Conservation (phyloP, 2,329 filamentous ascomycete species). For the Microsporum canis region DNA sequence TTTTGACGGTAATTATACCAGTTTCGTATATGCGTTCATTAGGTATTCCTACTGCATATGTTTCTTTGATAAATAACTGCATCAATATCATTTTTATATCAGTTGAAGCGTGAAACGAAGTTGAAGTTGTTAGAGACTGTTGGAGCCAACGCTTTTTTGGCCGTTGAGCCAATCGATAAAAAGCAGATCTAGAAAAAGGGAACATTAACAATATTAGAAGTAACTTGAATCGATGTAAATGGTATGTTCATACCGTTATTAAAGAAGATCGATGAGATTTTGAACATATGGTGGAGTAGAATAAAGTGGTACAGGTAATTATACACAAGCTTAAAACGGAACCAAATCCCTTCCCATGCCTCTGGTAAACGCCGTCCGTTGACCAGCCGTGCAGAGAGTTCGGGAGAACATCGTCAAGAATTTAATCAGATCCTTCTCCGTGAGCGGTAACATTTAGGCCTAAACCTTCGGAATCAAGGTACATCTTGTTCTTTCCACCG, state of each 20-base stretch:
- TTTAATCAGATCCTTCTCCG: slow-evolving; percentile 7
- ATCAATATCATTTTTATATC: no score
- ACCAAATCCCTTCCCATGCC: not conserved
- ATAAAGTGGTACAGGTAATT: slow-evolving; percentile 3
- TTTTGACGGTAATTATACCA: no score
- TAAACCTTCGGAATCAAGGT: slow-evolving; percentile 81
- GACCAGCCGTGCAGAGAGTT: not conserved
- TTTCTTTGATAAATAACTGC: no score
- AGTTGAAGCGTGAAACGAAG: no score
- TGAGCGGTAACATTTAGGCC: slow-evolving; percentile 67
- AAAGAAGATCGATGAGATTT: not conserved
- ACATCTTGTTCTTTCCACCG: slow-evolving; percentile 81
- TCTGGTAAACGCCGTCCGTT: not conserved
- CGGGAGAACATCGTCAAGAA: not conserved
- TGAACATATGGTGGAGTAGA: not conserved
- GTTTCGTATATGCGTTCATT: no score
- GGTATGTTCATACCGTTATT: not conserved
- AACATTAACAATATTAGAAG: no score
- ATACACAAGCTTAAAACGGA: slow-evolving; percentile 1
- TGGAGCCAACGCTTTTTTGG: no score
- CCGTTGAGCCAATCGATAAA: no score
- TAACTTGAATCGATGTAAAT: no score
- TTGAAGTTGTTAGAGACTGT: no score
- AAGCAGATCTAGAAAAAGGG: no score
- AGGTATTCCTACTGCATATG: no score